Base-by-base conservation (phyloP, 2,329 filamentous ascomycete species). In the Aspergillus calidoustus region DNA sequence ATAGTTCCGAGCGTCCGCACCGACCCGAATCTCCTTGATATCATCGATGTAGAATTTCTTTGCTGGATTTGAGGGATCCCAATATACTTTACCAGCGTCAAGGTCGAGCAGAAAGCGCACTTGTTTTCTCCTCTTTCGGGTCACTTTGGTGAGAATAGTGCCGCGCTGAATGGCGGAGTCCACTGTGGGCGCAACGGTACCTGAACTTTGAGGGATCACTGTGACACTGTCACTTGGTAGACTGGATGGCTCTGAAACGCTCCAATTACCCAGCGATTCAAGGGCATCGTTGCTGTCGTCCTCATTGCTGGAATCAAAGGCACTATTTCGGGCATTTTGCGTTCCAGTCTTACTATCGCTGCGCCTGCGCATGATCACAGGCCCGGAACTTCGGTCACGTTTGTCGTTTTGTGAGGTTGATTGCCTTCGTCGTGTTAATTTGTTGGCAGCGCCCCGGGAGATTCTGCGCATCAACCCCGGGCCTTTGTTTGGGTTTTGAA, bases 1-100 rank as follows among this genome's bases (percentile, higher is more conserved):
- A 74, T 97, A 96, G 74, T 96, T 94, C 60, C 91, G 88, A 19
- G 94, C 92, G 73, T 98, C 92, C 13, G 86, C 86, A 19, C 92
- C 93, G 38, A 89, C 87, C 64, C 93, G 89, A 52, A 98, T 93
- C 72, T 97, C 93, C 71, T 91, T 90, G 71, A 99, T 94, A 74
- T 98, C 93, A 71, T 99, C 95, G 65, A 99, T 91, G 76, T 96
- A 96, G 66, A 99, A 90, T 57, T 87, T 88, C 75, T 97, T 98
- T 25, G 88, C 86, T 1, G 91, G 89, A 41, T 91, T 88, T 8
- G 85, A 87, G 51, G 88, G 86, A 76, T 96, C 91, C 94, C 94
- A 98, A 28, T 86, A 90, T 25, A 99, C 91, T 76, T 93, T 95
- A 63, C 91, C 93, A 1, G 90, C 86, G 71, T 94, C 90, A 25